These are phyloP conservation scores for Solanum chaucha DNA, from an alignment of 257 asterid genomes.

Conservation along the genomic window DNA sequence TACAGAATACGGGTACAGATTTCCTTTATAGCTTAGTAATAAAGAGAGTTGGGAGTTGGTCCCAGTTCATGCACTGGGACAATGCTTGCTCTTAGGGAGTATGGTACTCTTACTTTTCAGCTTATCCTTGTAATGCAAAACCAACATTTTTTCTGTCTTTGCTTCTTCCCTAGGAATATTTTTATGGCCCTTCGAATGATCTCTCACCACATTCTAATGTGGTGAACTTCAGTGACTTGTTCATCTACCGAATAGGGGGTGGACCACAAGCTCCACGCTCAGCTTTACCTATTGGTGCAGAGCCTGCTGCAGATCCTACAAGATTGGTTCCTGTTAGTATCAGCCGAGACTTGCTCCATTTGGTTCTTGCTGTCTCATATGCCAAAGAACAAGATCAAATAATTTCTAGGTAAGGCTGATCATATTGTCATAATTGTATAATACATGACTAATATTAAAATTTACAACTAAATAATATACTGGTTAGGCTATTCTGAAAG, in stretches of 20 bases:
- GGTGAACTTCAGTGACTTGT: conserved; percentile 61
- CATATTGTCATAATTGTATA: too few species aligned
- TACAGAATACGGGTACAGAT: conserved; percentile 71
- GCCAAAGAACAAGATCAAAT: too few species aligned
- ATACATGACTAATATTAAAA: too few species aligned
- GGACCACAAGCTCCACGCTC: conserved; percentile 99
- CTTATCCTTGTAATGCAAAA: neutral
- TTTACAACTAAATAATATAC: neutral
- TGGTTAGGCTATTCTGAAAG: too few species aligned
- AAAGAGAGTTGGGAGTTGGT: neutral
- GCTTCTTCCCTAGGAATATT: conserved; percentile 59
- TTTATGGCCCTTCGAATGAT: conserved; percentile 85
- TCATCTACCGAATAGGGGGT: conserved; percentile 76
- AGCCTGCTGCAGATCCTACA: conserved; percentile 82
- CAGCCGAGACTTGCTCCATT: conserved; percentile 72
- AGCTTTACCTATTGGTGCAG: conserved; percentile 95
- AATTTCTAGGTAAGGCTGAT: too few species aligned
- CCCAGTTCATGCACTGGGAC: neutral
- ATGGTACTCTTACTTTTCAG: neutral
- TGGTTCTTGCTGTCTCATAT: conserved; percentile 77
- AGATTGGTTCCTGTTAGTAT: conserved; percentile 59
- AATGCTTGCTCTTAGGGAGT: neutral
- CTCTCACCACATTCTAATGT: conserved; percentile 90
- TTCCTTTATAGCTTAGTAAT: neutral
- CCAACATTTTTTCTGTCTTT: neutral